Conservation (phyloP, 345 rosid genomes). For the Odontarrhena argentea region DNA sequence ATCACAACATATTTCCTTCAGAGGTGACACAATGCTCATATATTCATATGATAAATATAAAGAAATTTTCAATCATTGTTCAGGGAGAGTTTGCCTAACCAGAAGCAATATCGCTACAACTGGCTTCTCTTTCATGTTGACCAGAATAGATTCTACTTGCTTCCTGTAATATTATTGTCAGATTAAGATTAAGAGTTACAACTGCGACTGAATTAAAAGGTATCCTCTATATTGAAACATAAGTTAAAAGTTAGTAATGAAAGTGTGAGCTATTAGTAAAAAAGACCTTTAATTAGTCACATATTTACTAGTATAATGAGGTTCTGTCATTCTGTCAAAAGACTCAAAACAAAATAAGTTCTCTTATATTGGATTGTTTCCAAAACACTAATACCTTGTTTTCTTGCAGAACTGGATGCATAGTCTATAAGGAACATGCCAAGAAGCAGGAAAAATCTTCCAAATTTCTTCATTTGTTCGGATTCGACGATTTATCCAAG, state of each 20-base stretch:
- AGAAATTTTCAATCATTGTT: not conserved
- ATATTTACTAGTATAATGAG: not conserved
- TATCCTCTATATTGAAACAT: not conserved
- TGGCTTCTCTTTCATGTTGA: slow-evolving; percentile 87
- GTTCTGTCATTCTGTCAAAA: not conserved
- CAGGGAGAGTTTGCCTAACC: slow-evolving; percentile 56
- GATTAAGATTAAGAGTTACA: slow-evolving; percentile 18
- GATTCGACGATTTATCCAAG: slow-evolving; percentile 97
- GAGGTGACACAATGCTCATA: slow-evolving; percentile 8
- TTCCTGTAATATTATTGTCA: slow-evolving; percentile 53
- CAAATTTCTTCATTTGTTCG: slow-evolving; percentile 96
- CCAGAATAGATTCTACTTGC: slow-evolving; percentile 86
- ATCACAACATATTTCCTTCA: slow-evolving; percentile 10
- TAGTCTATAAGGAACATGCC: slow-evolving; percentile 96
- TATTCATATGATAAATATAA: slow-evolving; percentile 22
- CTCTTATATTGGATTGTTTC: not conserved
- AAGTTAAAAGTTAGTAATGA: not conserved
- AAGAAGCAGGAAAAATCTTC: slow-evolving; percentile 91
- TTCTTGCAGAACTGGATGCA: slow-evolving; percentile 95
- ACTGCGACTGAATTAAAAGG: not conserved
- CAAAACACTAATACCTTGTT: slow-evolving; percentile 60
- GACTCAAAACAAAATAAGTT: not conserved
- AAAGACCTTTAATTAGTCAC: not conserved
- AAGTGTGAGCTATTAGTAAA: not conserved
- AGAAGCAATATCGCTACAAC: slow-evolving; percentile 79